Base-by-base conservation (phyloP, 768 basidiomycete genomes). In the Rhodotorula kratochvilovae region DNA sequence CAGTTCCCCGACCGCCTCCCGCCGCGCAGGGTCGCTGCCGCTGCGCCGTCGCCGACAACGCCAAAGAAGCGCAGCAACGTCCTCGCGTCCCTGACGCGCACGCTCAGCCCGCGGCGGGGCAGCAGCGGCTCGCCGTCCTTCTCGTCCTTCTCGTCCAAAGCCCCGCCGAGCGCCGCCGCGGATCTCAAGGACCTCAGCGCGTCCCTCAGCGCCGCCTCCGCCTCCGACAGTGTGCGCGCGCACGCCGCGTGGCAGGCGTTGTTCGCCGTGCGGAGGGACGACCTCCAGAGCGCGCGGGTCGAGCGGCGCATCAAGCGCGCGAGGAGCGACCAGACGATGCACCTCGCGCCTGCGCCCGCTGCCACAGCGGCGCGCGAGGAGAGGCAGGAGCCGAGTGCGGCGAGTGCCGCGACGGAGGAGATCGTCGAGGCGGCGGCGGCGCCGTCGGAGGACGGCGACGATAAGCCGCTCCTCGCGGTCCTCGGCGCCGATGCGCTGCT, bases 301-400 rank as follows among this genome's bases (percentile, higher is more conserved):
- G 91, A 93, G 82, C 85, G 90, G 73, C 89, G 91, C 8, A 89
- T 93, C 81, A 91, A 92, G 82, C 87, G 90, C 39, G 90, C 91
- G 29, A 83, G 90, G 65, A 91, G 89, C 56, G 92, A 94, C 81
- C 82, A 91, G 31, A 90, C 89, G 17, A 87, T 87, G 19, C 90
- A 92, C 77, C 80, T 84, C 64, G 56, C 68, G n/a, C 36, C 42
- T 23, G 45, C 13, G 39, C 16, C 23, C 11, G 45, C 23, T 5
- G 23, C 45, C 3, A 8, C 61, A 8, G 36, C 36, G 4, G 50
- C 35, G 29, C 17, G 31, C 39, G 48, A 4, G 61, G 25, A 29
- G 12, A 56, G 61, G 33, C 58, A 39, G 35, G 58, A n/a, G 46
- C n/a, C 48, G 55, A 54, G 31, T 16, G 45, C 61, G 39, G 46